Percentiles rank a stretch among this genome's conserved stretches.
Conservation (phyloP, 192 early-diverging fungal genomes). For the Geranomyces michiganensis region DNA sequence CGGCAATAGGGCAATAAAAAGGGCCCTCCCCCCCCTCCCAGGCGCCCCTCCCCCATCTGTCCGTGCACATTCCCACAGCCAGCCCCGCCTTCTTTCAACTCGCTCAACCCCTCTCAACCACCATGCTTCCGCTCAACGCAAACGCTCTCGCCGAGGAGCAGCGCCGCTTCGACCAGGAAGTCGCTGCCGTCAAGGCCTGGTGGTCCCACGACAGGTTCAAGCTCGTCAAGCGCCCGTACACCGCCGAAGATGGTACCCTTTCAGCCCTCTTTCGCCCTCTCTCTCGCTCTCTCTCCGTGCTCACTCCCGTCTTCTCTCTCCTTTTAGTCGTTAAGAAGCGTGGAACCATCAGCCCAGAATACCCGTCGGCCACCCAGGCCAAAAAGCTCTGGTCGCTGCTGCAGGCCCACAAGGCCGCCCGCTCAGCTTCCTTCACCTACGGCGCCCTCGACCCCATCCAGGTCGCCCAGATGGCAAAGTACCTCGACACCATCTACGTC, state of each 20-base stretch:
- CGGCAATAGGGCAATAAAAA: no score
- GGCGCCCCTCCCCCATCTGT: neutral
- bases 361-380: conserved; percentile 83
- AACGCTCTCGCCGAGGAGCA: conserved; percentile 48
- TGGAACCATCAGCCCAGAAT: conserved; percentile 72
- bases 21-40: neutral
- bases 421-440: conserved; percentile 89
- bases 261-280: neutral
- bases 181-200: conserved; percentile 82
- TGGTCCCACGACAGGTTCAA: conserved; percentile 85
- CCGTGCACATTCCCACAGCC: neutral
- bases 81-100: neutral
- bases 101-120: neutral
- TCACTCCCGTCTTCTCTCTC: neutral
- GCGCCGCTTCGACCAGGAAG: conserved; percentile 76
- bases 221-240: conserved; percentile 82
- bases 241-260: conserved; percentile 52
- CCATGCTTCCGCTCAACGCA: neutral
- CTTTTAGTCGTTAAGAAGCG: conserved; percentile 81
- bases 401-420: conserved; percentile 72
- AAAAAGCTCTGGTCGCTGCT: conserved; percentile 92
- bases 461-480: conserved; percentile 95
- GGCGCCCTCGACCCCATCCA: conserved; percentile 94
- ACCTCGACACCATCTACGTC: conserved; percentile 96
- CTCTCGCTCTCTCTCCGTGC: neutral